Evolutionary conservation across 2,329 filamentous ascomycete species (phyloP).

Genomic region (Xylariaceae sp.): DNA sequence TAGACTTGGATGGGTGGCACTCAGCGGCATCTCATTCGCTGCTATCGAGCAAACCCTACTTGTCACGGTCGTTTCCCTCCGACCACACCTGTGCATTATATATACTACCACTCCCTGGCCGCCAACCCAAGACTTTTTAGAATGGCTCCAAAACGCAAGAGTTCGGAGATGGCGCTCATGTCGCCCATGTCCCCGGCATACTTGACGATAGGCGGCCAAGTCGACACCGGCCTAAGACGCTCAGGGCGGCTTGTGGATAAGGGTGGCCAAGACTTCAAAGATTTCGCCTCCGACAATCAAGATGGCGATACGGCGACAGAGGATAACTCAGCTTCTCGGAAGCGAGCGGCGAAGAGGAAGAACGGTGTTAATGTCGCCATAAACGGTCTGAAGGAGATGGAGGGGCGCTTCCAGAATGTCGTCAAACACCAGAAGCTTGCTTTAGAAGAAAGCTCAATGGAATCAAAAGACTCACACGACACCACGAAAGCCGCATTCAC

Average conservation of each 20-base stretch:
- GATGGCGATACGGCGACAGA: neutral
- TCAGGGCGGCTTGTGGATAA: constrained; percentile 23
- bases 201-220: neutral
- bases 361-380: constrained; percentile 40
- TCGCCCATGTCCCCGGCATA: constrained; percentile 3
- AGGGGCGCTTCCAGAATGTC: constrained; percentile 42
- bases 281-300: neutral
- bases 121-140: constrained; percentile 5
- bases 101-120: constrained; percentile 6
- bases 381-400: constrained; percentile 49
- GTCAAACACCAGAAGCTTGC: constrained; percentile 47
- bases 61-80: constrained; percentile 12
- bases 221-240: constrained; percentile 13
- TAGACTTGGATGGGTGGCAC: constrained; percentile 19
- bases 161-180: constrained; percentile 21
- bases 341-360: constrained; percentile 10
- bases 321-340: neutral
- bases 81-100: neutral
- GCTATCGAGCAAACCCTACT: constrained; percentile 1
- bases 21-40: constrained; percentile 20
- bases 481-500: constrained; percentile 40
- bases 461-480: neutral
- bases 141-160: constrained; percentile 43
- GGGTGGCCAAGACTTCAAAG: constrained; percentile 1
- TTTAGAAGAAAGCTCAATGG: constrained; percentile 37